phyloP scores from a whole-genome alignment of 2,329 filamentous ascomycete species.

The Ceratocystis papillata region DNA sequence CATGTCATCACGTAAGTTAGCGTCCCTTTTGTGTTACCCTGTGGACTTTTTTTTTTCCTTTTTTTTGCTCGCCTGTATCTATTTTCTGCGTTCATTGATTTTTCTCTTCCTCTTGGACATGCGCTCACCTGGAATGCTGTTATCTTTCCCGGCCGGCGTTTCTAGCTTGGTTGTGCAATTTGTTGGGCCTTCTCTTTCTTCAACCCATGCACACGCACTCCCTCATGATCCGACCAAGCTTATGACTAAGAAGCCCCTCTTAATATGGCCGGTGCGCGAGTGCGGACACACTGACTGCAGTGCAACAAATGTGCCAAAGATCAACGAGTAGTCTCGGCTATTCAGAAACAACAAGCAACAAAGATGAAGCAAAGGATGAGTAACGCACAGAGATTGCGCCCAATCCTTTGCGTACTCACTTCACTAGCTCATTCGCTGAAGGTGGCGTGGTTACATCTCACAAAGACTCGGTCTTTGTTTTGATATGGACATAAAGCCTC shows the following conservation, averaged over 20 bases:
- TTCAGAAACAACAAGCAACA: background rate
- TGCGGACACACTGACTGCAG: background rate
- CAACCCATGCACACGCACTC: conserved; percentile 14
- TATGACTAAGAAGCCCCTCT: conserved; percentile 26
- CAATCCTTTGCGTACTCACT: background rate
- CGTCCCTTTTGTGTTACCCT: conserved; percentile 3
- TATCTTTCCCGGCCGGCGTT: background rate
- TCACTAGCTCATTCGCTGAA: background rate
- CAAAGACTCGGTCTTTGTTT: background rate
- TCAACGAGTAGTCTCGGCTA: background rate
- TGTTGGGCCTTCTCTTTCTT: conserved; percentile 22
- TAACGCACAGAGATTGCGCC: background rate
- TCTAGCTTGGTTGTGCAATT: background rate
- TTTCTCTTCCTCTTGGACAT: background rate
- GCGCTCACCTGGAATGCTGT: background rate
- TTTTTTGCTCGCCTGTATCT: background rate
- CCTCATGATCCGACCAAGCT: conserved; percentile 23
- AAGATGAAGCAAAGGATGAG: background rate
- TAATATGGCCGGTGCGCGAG: conserved; percentile 6
- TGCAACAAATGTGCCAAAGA: background rate
- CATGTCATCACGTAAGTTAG: conserved; percentile 73
- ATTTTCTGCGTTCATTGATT: background rate
- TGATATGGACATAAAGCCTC: background rate
- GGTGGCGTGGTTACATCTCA: conserved; percentile 1
- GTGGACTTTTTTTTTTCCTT: background rate